phyloP scores from a whole-genome alignment of 2,329 filamentous ascomycete species.

The Spiromastix sp. region DNA sequence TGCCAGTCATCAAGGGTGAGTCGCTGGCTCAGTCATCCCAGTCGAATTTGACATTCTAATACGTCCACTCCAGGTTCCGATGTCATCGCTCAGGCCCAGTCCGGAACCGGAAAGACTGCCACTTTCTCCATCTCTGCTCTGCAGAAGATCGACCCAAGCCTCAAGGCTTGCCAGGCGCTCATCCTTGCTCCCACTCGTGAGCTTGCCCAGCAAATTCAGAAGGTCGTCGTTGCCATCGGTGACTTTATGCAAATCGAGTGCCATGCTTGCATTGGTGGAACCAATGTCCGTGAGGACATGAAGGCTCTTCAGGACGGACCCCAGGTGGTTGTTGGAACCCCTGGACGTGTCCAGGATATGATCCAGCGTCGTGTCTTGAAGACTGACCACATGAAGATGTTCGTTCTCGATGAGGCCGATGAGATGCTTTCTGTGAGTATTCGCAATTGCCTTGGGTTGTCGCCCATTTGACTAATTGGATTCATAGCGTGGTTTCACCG shows the following conservation, averaged over 20 bases:
- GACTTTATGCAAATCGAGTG: constrained; percentile 99
- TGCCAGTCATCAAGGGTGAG: constrained; percentile 99
- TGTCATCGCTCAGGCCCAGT: constrained; percentile 99
- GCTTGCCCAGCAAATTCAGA: constrained; percentile 98
- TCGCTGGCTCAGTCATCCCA: constrained; percentile 10
- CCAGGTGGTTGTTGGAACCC: constrained; percentile 95
- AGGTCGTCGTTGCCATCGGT: constrained; percentile 95
- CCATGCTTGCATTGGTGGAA: constrained; percentile 98
- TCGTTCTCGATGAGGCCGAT: constrained; percentile 97
- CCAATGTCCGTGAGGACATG: constrained; percentile 97
- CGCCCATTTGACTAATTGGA: constrained; percentile 4
- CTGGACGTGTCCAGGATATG: constrained; percentile 98
- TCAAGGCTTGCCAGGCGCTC: constrained; percentile 96
- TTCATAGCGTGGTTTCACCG: constrained; percentile 81
- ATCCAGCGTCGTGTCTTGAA: constrained; percentile 95
- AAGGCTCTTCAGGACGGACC: constrained; percentile 92
- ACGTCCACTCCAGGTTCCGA: constrained; percentile 61
- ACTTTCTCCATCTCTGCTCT: constrained; percentile 99
- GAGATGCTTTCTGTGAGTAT: constrained; percentile 64
- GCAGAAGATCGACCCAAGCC: constrained; percentile 90
- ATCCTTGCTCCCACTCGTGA: constrained; percentile 97
- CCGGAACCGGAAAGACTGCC: constrained; percentile 98
- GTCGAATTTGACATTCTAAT: constrained; percentile 12
- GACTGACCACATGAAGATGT: constrained; percentile 99
- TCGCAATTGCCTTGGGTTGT: background rate